These are phyloP conservation scores for Populus davidiana DNA, from an alignment of 345 rosid genomes.

Conservation along the genomic window DNA sequence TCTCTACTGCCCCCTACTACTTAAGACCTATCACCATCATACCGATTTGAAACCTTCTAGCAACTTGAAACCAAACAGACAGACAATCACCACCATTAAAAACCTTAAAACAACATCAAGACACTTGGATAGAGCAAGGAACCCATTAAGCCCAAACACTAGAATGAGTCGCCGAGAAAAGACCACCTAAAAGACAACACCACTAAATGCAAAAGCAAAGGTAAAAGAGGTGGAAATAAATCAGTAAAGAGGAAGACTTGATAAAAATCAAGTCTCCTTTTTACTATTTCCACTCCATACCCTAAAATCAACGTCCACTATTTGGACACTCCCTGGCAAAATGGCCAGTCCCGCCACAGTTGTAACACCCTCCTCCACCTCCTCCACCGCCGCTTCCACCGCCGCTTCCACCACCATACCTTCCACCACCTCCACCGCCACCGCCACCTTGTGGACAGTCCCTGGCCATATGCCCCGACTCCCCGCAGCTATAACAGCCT, in stretches of 20 bases:
- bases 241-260: constrained; percentile 2
- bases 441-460: constrained; percentile 43
- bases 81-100: not conserved
- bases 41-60: constrained; percentile 9
- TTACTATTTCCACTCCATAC: not conserved
- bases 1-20: constrained; percentile 22
- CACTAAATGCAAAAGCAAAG: not conserved
- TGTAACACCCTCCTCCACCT: constrained; percentile 55
- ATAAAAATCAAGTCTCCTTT: constrained; percentile 6
- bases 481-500: constrained; percentile 43
- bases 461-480: constrained; percentile 50
- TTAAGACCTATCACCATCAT: constrained; percentile 22
- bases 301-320: constrained; percentile 38
- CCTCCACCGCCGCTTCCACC: constrained; percentile 36
- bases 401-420: constrained; percentile 9
- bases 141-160: not conserved
- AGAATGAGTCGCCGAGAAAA: not conserved
- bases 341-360: constrained; percentile 81
- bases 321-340: constrained; percentile 83
- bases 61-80: not conserved
- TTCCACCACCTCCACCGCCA: constrained; percentile 39
- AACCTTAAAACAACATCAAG: not conserved
- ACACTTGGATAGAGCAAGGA: constrained; percentile 7
- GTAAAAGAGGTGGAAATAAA: not conserved
- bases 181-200: not conserved